Evolutionary conservation across 2,329 filamentous ascomycete genomes (phyloP), one percentile per base, ranked within the genome.

Genomic region (Nigrospora sphaerica): DNA sequence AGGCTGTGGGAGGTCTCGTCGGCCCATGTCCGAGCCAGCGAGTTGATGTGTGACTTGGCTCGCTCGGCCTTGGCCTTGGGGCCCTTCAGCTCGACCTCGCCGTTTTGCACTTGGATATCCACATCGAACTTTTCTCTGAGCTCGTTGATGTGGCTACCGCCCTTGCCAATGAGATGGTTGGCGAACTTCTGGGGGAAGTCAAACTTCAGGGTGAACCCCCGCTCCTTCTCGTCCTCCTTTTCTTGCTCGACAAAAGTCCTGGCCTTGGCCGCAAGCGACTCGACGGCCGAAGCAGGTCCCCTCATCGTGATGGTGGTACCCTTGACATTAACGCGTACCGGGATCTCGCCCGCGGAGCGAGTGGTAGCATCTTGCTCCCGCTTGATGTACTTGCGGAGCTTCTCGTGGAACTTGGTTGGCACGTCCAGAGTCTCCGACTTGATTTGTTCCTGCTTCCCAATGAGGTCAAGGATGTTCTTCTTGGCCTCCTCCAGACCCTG

Each of bases 101-200:
- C 93, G 58, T 96, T 88, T 55, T 95, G 84, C 35, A 97, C 85
- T 67, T 96, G 90, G 52, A 98, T 85, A 48, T 85, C 81, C 6
- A 85, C 82, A 49, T 85, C 80, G 49, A 83, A 85, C 52, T 78
- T 78, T 51, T 85, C 82, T 40, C 80, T 75, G 34, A 86, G 69
- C 56, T 85, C 81, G 46, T 75, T 74, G 57, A 85, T 83, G 60
- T 83, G 77, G 65, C 79, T 81, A 16, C 81, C 82, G 42, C 79
- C 77, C 64, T 84, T 85, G 45, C 82, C 83, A 57, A 85, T 83
- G 3, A 86, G 78, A 62, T 95, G 86, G 65, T 95, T 95, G 52
- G 91, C 90, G 61, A 83, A 95, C 68, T 95, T 95, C 63, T 95
- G 88, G 9, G 92, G 92, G 71, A 95, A 98, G 52, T 95, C 89